phyloP scores from a whole-genome alignment of 2,329 filamentous ascomycete species.

The Ophiognomonia clavigignenti-juglandacearum region DNA sequence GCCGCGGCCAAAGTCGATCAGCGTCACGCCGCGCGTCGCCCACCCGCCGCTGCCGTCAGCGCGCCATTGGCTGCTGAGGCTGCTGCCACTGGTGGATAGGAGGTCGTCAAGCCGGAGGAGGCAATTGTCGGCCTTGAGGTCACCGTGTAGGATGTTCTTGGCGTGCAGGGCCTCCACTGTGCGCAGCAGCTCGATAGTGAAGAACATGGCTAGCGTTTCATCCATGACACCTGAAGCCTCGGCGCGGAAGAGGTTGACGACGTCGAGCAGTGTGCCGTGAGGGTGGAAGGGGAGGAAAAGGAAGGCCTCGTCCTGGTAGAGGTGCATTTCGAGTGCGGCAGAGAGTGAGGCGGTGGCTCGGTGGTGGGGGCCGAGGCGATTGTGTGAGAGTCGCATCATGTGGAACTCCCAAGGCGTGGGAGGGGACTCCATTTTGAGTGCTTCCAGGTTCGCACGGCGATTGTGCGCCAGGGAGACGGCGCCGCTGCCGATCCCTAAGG shows the following conservation, averaged over 20 bases:
- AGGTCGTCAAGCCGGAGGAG: constrained; percentile 71
- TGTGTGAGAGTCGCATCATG: constrained; percentile 80
- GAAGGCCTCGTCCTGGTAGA: constrained; percentile 87
- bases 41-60: constrained; percentile 74
- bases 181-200: constrained; percentile 83
- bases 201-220: constrained; percentile 91
- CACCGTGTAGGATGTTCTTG: constrained; percentile 79
- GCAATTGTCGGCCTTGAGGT: constrained; percentile 94
- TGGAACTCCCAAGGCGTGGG: constrained; percentile 94
- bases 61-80: constrained; percentile 61
- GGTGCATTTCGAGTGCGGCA: constrained; percentile 81
- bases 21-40: constrained; percentile 70
- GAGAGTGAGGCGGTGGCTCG: constrained; percentile 75
- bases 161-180: constrained; percentile 83
- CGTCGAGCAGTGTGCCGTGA: constrained; percentile 89
- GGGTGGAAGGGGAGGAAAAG: constrained; percentile 82
- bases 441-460: constrained; percentile 62
- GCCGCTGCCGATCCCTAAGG: constrained; percentile 57
- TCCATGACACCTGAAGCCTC: constrained; percentile 77
- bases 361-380: constrained; percentile 65
- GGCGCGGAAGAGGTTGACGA: constrained; percentile 79
- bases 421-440: constrained; percentile 90
- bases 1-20: constrained; percentile 92
- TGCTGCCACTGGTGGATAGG: constrained; percentile 26
- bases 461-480: constrained; percentile 47